A percentile compares a stretch with the other conserved stretches of the same genome.
Evolutionary conservation across 805 yeast species (phyloP).

Genomic region (Pichia thaimueangensis): DNA sequence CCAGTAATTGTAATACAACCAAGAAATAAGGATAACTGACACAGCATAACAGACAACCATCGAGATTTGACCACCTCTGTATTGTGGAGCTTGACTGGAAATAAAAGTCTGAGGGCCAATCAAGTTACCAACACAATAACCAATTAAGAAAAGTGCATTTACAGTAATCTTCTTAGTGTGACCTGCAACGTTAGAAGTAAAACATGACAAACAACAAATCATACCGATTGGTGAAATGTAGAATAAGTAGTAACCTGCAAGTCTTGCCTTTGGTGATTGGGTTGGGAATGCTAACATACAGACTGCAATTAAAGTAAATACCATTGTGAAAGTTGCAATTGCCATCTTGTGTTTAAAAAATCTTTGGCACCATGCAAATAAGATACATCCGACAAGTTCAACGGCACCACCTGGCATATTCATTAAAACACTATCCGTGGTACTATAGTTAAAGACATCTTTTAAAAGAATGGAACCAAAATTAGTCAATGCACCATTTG

Average conservation of each 20-base stretch:
- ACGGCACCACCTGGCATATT: conserved; percentile 27
- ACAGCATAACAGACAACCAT: conserved; percentile 31
- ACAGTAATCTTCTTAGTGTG: conserved; percentile 64
- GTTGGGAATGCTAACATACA: conserved; percentile 21
- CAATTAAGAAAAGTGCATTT: conserved; percentile 53
- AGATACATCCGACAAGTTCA: conserved; percentile 29
- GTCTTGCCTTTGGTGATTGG: conserved; percentile 15
- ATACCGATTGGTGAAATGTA: conserved; percentile 23
- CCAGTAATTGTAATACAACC: conserved; percentile 17
- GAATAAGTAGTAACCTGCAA: conserved; percentile 28
- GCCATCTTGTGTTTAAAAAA: conserved; percentile 22
- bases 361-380: conserved; percentile 25
- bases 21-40: conserved; percentile 16
- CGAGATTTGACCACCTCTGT: conserved; percentile 44
- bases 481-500: conserved; percentile 38
- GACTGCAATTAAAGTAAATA: conserved; percentile 9
- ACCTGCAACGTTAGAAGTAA: conserved; percentile 57
- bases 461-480: conserved; percentile 35
- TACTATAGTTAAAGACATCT: conserved; percentile 27
- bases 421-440: conserved; percentile 22
- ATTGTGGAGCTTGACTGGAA: conserved; percentile 50
- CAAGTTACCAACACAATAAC: conserved; percentile 61
- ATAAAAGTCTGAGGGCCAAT: conserved; percentile 71
- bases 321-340: conserved; percentile 17
- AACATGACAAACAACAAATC: conserved; percentile 28